Conservation (phyloP, 2,329 filamentous ascomycete genomes). For the Fusarium nurragi region DNA sequence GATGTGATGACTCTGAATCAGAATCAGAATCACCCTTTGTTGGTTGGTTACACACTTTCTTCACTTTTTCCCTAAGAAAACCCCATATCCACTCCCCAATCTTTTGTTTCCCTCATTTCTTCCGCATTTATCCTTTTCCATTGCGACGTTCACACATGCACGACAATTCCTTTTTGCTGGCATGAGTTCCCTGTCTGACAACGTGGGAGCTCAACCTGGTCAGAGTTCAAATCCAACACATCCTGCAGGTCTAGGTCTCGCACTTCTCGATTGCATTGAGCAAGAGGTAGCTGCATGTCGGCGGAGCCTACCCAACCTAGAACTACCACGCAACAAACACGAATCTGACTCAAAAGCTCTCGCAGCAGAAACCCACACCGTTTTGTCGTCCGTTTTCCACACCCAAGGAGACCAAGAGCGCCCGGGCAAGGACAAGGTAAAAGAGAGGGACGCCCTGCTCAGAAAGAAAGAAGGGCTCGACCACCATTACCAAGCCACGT, state of each 20-base stretch:
- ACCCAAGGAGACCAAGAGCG: neutral
- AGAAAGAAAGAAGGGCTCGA: neutral
- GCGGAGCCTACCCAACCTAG: neutral
- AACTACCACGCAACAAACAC: neutral
- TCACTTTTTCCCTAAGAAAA: neutral
- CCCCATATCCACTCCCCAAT: neutral
- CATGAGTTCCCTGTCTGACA: neutral
- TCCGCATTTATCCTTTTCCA: neutral
- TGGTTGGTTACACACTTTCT: neutral
- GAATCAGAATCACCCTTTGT: neutral
- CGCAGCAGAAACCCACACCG: neutral
- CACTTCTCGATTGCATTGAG: neutral
- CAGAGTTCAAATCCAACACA: neutral
- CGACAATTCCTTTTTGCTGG: neutral
- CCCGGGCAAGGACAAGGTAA: neutral
- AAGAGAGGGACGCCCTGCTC: neutral
- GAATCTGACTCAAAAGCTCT: neutral
- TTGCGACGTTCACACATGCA: neutral
- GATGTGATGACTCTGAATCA: neutral
- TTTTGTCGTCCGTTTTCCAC: neutral
- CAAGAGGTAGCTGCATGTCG: conserved; percentile 1
- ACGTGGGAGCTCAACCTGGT: neutral
- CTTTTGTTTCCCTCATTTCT: neutral
- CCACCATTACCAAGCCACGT: conserved; percentile 5
- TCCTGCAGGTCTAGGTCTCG: neutral